Percentiles rank a stretch among this genome's conserved stretches.
Evolutionary conservation across 345 rosid species (phyloP).

Genomic region (Aquilaria sinensis): DNA sequence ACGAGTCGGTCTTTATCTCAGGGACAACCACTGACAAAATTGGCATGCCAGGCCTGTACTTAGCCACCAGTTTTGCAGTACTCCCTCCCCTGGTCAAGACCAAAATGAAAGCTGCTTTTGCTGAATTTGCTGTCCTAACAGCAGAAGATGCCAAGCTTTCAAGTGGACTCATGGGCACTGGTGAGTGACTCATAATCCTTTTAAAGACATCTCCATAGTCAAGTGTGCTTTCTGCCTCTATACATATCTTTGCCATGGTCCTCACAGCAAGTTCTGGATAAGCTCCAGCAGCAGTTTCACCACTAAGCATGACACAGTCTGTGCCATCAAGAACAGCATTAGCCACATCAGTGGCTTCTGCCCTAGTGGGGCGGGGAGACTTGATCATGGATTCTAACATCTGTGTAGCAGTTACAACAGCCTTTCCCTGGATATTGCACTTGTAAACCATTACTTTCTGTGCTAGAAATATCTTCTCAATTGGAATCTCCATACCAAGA

Average conservation of each 20-base stretch:
- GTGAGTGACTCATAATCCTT: conserved; percentile 74
- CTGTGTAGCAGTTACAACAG: conserved; percentile 83
- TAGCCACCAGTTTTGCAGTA: conserved; percentile 91
- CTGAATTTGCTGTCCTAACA: conserved; percentile 86
- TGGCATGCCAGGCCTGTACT: conserved; percentile 92
- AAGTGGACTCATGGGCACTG: conserved; percentile 92
- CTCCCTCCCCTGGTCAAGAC: conserved; percentile 95
- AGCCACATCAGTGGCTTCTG: conserved; percentile 97
- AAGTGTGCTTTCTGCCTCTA: conserved; percentile 91
- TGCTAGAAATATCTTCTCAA: conserved; percentile 91
- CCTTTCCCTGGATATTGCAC: conserved; percentile 95
- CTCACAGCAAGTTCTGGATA: conserved; percentile 87
- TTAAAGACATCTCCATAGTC: conserved; percentile 82
- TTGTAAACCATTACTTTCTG: conserved; percentile 99
- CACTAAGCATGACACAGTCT: conserved; percentile 96
- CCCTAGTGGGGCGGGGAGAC: conserved; percentile 95
- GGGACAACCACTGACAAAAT: conserved; percentile 88
- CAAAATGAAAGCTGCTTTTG: conserved; percentile 71
- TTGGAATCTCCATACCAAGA: conserved; percentile 98
- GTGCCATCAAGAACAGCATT: conserved; percentile 93
- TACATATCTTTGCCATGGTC: conserved; percentile 92
- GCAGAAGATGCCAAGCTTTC: conserved; percentile 94
- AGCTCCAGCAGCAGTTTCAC: conserved; percentile 98
- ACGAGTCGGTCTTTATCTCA: conserved; percentile 72
- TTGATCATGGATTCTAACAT: conserved; percentile 99